A percentile compares a stretch with the other conserved stretches of the same genome.
Conservation (phyloP, 129 eudicot genomes). For the Solidago caesia region DNA sequence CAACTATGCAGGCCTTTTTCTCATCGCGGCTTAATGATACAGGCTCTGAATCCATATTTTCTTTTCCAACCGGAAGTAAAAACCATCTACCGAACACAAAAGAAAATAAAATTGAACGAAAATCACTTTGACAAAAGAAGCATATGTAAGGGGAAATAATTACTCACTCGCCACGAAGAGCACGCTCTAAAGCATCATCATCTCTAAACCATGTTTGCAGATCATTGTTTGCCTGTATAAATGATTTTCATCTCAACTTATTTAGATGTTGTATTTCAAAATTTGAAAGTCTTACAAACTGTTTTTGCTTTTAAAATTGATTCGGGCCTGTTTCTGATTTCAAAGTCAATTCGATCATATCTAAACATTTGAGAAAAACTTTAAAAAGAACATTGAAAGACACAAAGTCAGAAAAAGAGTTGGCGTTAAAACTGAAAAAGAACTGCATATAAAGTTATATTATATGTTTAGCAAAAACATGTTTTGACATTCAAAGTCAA, state of each 20-base stretch:
- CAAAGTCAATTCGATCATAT: not conserved
- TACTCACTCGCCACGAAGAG: slow-evolving; percentile 85
- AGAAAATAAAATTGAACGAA: not conserved
- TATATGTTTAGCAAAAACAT: not conserved
- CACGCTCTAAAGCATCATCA: slow-evolving; percentile 96
- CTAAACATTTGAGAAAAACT: not conserved
- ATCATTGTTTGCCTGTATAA: slow-evolving; percentile 69
- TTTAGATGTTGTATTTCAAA: not conserved
- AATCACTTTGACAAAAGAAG: slow-evolving; percentile 2
- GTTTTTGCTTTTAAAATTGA: not conserved
- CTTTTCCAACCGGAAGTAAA: slow-evolving; percentile 67
- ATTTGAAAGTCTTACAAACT: not conserved
- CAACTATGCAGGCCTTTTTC: slow-evolving; percentile 66
- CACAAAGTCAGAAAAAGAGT: not conserved
- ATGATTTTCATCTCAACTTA: slow-evolving; percentile 1
- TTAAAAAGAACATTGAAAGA: not conserved
- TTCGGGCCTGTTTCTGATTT: not conserved
- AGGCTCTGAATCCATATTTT: slow-evolving; percentile 42
- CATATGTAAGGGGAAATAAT: slow-evolving; percentile 6
- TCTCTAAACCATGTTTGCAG: slow-evolving; percentile 81
- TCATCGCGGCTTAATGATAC: slow-evolving; percentile 69
- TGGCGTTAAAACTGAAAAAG: not conserved
- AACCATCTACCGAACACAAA: slow-evolving; percentile 62
- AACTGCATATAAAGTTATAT: not conserved
- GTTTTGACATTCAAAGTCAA: slow-evolving; percentile 9